Conservation (phyloP, 441 rosid genomes). For the Bruguiera hainesii region DNA sequence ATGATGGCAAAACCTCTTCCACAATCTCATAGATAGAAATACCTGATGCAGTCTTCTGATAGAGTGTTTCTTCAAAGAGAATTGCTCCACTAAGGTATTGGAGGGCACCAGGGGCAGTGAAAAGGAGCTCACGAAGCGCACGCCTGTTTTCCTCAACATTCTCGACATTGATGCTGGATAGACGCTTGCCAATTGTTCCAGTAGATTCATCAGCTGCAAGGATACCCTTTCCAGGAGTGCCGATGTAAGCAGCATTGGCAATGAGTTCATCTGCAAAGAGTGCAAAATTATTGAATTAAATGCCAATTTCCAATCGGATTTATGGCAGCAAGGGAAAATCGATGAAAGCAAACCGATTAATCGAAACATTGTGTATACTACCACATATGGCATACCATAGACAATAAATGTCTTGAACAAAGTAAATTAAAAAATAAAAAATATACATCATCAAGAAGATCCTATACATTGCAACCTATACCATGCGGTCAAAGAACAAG, state of each 20-base stretch:
- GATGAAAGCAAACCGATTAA: too few species aligned
- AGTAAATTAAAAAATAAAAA: too few species aligned
- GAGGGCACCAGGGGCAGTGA: slow-evolving; percentile 75
- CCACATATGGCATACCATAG: too few species aligned
- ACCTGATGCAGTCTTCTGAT: slow-evolving; percentile 83
- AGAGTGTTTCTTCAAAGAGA: slow-evolving; percentile 85
- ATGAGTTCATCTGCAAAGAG: slow-evolving; percentile 65
- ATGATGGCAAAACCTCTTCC: neutral
- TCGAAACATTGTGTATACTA: too few species aligned
- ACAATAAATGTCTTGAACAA: too few species aligned
- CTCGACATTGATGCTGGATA: slow-evolving; percentile 86
- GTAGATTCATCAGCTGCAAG: slow-evolving; percentile 96
- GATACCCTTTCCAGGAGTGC: slow-evolving; percentile 76
- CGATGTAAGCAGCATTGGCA: slow-evolving; percentile 62
- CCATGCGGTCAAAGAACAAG: too few species aligned
- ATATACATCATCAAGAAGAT: too few species aligned
- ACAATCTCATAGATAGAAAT: neutral
- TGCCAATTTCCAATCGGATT: neutral
- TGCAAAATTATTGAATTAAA: neutral
- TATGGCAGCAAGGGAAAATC: too few species aligned
- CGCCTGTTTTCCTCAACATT: slow-evolving; percentile 83
- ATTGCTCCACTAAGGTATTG: slow-evolving; percentile 79
- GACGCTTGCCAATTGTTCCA: slow-evolving; percentile 94
- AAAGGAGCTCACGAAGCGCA: slow-evolving; percentile 88
- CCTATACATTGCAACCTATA: too few species aligned